phyloP scores from a whole-genome alignment of 352 stramenopile genomes.

The Thraustochytrium striatum region DNA sequence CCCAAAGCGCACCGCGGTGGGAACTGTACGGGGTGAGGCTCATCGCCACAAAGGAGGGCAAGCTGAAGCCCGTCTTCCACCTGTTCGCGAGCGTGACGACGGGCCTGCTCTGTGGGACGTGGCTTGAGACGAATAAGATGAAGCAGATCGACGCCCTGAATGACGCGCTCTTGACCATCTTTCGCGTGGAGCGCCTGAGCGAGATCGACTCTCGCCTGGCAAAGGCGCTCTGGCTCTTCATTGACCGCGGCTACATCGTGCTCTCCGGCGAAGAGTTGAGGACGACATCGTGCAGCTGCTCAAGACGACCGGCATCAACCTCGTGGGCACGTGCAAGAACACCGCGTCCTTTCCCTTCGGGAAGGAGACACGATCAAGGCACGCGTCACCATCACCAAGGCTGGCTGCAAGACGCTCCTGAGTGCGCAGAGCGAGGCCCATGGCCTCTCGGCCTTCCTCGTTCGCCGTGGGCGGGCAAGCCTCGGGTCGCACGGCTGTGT shows the following conservation, averaged over 20 bases:
- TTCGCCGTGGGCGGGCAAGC: too few relatives aligned
- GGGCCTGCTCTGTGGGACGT: not conserved
- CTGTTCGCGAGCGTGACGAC: not conserved
- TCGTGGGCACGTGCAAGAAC: not conserved
- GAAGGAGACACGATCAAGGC: not conserved
- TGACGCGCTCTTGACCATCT: not conserved
- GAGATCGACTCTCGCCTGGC: not conserved
- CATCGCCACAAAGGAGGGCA: not conserved
- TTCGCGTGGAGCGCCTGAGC: not conserved
- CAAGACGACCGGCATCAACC: not conserved
- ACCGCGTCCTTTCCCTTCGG: not conserved
- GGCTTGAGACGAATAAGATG: not conserved
- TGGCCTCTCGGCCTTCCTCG: too few relatives aligned
- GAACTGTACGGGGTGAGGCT: not conserved
- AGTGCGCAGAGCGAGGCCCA: too few relatives aligned
- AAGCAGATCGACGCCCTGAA: not conserved
- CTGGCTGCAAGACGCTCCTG: not conserved
- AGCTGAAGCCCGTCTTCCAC: not conserved
- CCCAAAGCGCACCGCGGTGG: not conserved
- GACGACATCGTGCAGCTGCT: not conserved
- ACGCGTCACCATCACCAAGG: not conserved
- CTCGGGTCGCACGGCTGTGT: not conserved
- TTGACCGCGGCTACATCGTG: not conserved
- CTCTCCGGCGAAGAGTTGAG: not conserved
- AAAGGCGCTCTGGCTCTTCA: not conserved